Base-by-base conservation (phyloP, 2,329 filamentous ascomycete genomes). In the Purpureocillium takamizusanense region DNA sequence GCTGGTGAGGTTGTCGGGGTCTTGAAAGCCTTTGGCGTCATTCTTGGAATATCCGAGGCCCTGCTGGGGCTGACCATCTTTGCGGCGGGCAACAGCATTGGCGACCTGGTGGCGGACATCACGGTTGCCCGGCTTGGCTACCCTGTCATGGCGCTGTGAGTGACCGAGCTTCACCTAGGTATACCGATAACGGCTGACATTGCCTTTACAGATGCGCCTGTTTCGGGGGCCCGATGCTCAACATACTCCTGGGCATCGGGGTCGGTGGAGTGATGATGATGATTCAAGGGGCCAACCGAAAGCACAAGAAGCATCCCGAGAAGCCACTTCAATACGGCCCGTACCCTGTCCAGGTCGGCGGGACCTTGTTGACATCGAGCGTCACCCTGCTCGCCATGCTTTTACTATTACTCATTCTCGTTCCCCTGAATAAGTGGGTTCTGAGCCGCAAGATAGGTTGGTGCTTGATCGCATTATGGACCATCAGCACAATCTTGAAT, bases 201-300 rank as follows among this genome's bases (percentile, higher is more conserved):
- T 25, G 10, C 10, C 27, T 10, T 23, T 16, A 6, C 44, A 78
- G 74, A 31, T 89, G 86, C 27, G 92, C 92, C 4, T 98, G 92
- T 57, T 95, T 98, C 57, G 92, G 92, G n/a, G 94, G 92, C 0
- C 92, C 92, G 0, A 90, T 98, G 87, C 75, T 98, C 31, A 98
- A 98, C 52, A 98, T 98, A 45, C 67, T 98, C 0, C 75, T 98
- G 4, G 92, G 92, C 1, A 89, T 98, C 37, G 92, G 92, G n/a
- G 69, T 97, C 4, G 85, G 84, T 18, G 92, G 92, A 13, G 74
- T 86, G 30, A 94, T 89, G 56, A 92, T 95, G 74, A 89, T 86
- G 40, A 70, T 94, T 13, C 73, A 74, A 39, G 72, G 77, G 25
- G 83, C 83, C 14, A 76, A 83, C 49, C 70, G 76, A 45, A 69